A percentile compares a stretch with the other conserved stretches of the same genome.
Evolutionary conservation across 257 asterid species (phyloP).

Genomic region (Paraleonurus japonicus): DNA sequence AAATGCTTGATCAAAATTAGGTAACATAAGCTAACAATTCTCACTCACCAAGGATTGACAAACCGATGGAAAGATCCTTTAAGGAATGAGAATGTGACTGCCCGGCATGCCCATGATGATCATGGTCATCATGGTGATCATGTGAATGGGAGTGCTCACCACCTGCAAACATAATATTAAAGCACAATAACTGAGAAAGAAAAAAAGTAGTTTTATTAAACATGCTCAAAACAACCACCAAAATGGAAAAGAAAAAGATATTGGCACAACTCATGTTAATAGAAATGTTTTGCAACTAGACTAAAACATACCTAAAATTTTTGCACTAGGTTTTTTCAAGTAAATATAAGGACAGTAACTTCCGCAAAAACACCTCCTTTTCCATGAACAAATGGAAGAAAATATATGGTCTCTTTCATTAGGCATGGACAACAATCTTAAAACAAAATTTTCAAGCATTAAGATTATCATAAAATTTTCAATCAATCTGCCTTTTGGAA

Average conservation of each 20-base stretch:
- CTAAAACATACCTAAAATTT: neutral
- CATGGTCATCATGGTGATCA: constrained; percentile 56
- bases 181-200: constrained; percentile 1
- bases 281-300: neutral
- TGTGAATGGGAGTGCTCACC: constrained; percentile 85
- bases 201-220: constrained; percentile 16
- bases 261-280: neutral
- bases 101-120: constrained; percentile 48
- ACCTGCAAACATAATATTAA: constrained; percentile 48
- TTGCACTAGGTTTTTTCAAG: neutral
- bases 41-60: constrained; percentile 79
- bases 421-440: constrained; percentile 4
- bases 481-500: neutral
- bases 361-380: neutral
- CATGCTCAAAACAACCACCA: constrained; percentile 12
- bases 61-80: constrained; percentile 84
- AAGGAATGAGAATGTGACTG: constrained; percentile 86
- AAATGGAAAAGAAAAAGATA: constrained; percentile 4
- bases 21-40: neutral
- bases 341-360: neutral
- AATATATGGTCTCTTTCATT: neutral
- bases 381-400: neutral
- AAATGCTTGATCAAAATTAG: constrained; percentile 11
- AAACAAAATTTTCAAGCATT: neutral
- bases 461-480: neutral